These are phyloP conservation scores for Coprinellus aureogranulatus DNA, from an alignment of 768 basidiomycete genomes.

Conservation along the genomic window DNA sequence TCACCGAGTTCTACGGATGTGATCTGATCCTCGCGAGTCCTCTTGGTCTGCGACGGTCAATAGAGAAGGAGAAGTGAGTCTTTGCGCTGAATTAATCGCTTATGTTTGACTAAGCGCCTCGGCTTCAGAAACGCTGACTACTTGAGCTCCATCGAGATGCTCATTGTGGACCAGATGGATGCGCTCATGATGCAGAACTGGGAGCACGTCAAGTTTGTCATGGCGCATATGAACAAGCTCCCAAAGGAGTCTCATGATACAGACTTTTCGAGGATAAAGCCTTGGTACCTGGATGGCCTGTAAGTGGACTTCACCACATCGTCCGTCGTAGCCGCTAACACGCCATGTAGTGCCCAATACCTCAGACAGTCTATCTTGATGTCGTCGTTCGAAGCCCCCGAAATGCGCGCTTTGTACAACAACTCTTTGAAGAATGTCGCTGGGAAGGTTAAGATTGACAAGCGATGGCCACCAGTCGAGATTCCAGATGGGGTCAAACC, in stretches of 20 bases:
- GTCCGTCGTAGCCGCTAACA: background rate
- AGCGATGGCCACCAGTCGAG: slow-evolving; percentile 66
- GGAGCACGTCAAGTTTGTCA: slow-evolving; percentile 95
- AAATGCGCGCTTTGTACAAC: slow-evolving; percentile 79
- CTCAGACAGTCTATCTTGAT: slow-evolving; percentile 88
- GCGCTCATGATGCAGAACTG: slow-evolving; percentile 97
- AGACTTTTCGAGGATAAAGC: slow-evolving; percentile 96
- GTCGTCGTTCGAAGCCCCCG: slow-evolving; percentile 86
- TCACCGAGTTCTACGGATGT: slow-evolving; percentile 84
- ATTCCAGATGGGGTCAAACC: slow-evolving; percentile 85
- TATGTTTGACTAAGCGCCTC: background rate
- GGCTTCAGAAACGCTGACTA: slow-evolving; percentile 75
- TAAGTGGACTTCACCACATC: slow-evolving; percentile 28
- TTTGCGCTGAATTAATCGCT: background rate
- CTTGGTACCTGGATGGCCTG: slow-evolving; percentile 97
- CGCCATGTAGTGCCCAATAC: slow-evolving; percentile 63
- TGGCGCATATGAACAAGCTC: slow-evolving; percentile 80
- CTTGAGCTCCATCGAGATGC: slow-evolving; percentile 87
- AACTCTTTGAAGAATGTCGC: slow-evolving; percentile 74
- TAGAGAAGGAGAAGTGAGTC: slow-evolving; percentile 90
- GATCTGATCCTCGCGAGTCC: slow-evolving; percentile 95
- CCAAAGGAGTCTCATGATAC: slow-evolving; percentile 92
- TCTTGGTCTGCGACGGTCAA: slow-evolving; percentile 82
- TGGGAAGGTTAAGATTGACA: slow-evolving; percentile 75
- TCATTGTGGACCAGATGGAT: slow-evolving; percentile 91